Percentiles rank a stretch among this genome's conserved stretches.
Conservation (phyloP, 108 stramenopile genomes). For the Bacterosira constricta region DNA sequence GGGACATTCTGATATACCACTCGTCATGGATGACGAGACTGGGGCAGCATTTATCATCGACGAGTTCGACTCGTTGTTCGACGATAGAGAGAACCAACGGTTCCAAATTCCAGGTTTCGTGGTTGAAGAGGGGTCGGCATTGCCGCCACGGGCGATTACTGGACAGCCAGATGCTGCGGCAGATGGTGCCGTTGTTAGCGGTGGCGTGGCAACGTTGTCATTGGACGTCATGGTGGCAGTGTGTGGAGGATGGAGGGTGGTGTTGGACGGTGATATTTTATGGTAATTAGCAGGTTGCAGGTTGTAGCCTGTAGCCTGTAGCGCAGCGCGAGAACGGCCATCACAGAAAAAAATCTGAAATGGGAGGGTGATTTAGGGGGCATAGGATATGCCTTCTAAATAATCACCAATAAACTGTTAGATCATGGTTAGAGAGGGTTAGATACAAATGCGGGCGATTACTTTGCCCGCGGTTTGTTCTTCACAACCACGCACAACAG, state of each 20-base stretch:
- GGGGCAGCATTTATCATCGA: not conserved
- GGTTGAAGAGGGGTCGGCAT: not conserved
- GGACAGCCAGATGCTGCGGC: slow-evolving; percentile 33
- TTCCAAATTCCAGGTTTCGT: slow-evolving; percentile 25
- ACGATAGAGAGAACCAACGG: slow-evolving; percentile 28
- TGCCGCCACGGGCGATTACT: slow-evolving; percentile 20
- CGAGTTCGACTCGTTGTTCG: not conserved
- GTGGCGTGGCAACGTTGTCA: not conserved
- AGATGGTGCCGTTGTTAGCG: not conserved
- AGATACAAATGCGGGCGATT: too few relatives aligned
- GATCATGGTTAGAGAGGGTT: too few relatives aligned
- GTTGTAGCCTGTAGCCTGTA: too few relatives aligned
- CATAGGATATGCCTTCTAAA: too few relatives aligned
- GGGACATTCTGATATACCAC: slow-evolving; percentile 15
- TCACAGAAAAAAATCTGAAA: too few relatives aligned
- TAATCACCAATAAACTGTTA: too few relatives aligned
- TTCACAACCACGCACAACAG: too few relatives aligned
- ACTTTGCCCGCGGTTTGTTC: too few relatives aligned
- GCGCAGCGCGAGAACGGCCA: too few relatives aligned
- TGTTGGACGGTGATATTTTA: too few relatives aligned
- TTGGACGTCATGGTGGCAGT: slow-evolving; percentile 4
- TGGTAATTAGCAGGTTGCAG: too few relatives aligned
- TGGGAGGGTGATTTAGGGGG: too few relatives aligned
- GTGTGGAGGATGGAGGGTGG: not conserved
- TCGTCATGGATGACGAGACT: not conserved